Evolutionary conservation across 306 rosid genomes (phyloP).

Genomic region (Ziziphus jujuba): DNA sequence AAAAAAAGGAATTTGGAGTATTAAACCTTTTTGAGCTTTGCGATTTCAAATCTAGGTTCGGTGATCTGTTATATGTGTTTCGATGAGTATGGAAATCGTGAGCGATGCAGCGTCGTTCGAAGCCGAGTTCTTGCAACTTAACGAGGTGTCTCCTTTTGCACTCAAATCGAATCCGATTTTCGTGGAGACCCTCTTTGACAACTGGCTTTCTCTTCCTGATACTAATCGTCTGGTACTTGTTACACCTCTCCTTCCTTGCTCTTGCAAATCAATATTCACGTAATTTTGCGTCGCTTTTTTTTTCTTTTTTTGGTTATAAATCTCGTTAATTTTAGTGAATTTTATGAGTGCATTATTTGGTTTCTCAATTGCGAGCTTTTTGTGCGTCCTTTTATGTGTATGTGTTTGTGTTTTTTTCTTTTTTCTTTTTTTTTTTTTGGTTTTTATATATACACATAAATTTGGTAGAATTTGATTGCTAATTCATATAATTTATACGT

Average conservation of each 20-base stretch:
- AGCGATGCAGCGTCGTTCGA: constrained; percentile 78
- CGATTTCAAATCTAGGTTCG: constrained; percentile 39
- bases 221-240: constrained; percentile 78
- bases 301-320: neutral
- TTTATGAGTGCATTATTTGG: constrained; percentile 4
- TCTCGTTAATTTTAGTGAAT: constrained; percentile 3
- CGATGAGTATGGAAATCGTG: constrained; percentile 76
- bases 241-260: neutral
- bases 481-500: neutral
- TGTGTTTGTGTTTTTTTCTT: no score
- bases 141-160: constrained; percentile 74
- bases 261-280: neutral
- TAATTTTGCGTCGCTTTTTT: neutral
- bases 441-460: neutral
- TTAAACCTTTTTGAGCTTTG: constrained; percentile 16
- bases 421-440: neutral
- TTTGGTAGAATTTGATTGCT: neutral
- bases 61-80: constrained; percentile 35
- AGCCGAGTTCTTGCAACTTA: constrained; percentile 86
- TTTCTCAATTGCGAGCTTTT: neutral
- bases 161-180: constrained; percentile 72
- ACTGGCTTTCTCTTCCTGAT: constrained; percentile 93
- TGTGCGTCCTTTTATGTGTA: neutral
- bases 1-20: constrained; percentile 9
- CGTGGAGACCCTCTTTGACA: constrained; percentile 78